A percentile compares a stretch with the other conserved stretches of the same genome.
phyloP scores from a whole-genome alignment of 2,329 filamentous ascomycete species.

The Lasiodiplodia sp. region DNA sequence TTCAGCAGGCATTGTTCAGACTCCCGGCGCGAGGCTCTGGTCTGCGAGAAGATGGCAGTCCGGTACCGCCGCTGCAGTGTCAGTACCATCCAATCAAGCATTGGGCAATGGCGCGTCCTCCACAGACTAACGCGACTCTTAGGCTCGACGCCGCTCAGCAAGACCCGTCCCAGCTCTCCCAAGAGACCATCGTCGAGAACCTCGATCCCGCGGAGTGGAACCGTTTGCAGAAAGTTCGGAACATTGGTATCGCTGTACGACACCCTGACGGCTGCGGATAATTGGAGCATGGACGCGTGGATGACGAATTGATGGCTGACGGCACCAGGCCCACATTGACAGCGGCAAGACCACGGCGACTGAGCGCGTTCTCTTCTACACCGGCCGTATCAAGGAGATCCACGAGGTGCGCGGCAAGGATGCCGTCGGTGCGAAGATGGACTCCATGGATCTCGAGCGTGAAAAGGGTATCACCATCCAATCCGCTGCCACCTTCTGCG shows the following conservation, averaged over 20 bases:
- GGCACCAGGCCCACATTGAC: constrained; percentile 86
- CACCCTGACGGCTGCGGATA: neutral
- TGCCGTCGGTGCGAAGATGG: constrained; percentile 97
- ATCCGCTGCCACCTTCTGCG: constrained; percentile 95
- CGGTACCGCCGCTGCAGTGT: constrained; percentile 46
- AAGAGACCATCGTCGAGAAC: constrained; percentile 76
- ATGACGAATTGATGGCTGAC: constrained; percentile 21
- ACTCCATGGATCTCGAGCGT: constrained; percentile 98
- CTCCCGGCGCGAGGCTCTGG: constrained; percentile 16
- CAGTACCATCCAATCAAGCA: constrained; percentile 33
- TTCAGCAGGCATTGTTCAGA: constrained; percentile 12
- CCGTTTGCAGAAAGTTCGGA: constrained; percentile 82
- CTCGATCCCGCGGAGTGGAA: constrained; percentile 80
- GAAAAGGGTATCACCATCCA: constrained; percentile 99
- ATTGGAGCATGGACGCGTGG: neutral
- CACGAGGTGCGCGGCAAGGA: constrained; percentile 97
- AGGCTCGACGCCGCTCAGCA: constrained; percentile 62
- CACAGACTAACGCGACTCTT: constrained; percentile 16
- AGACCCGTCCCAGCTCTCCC: constrained; percentile 64
- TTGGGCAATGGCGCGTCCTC: constrained; percentile 8
- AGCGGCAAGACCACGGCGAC: constrained; percentile 97
- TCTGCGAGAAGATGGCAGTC: constrained; percentile 44
- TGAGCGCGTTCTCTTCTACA: constrained; percentile 97
- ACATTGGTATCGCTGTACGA: constrained; percentile 94
- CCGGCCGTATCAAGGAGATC: constrained; percentile 93